Conservation (phyloP, 2,329 filamentous ascomycete species). For the Fusarium burgessii region DNA sequence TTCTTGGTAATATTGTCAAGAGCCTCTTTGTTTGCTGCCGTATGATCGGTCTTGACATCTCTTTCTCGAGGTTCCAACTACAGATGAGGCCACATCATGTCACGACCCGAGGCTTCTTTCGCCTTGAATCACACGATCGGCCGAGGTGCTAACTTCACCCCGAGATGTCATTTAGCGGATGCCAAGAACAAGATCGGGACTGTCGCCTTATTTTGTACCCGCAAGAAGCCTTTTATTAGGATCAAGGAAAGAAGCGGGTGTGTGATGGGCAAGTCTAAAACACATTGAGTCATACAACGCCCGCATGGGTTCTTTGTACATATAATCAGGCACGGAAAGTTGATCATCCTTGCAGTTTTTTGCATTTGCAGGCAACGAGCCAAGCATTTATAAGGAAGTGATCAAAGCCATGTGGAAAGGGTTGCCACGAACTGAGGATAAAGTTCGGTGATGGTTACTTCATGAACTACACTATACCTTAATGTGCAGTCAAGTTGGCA, state of each 20-base stretch:
- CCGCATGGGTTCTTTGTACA: background rate
- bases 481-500: background rate
- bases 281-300: slow-evolving; percentile 1
- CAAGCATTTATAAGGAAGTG: background rate
- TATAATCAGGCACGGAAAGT: background rate
- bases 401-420: background rate
- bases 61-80: background rate
- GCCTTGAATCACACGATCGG: background rate
- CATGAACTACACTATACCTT: no score
- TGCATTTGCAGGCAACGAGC: background rate
- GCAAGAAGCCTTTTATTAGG: background rate
- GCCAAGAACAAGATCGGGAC: background rate
- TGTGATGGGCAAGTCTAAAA: background rate
- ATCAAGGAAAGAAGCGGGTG: background rate
- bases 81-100: background rate
- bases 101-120: background rate
- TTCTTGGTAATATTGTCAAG: no score
- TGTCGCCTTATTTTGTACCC: background rate
- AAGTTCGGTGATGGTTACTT: background rate
- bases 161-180: background rate
- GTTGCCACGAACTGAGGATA: background rate
- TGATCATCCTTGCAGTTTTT: background rate
- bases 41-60: background rate
- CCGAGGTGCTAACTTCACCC: background rate
- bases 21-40: background rate